These are phyloP conservation scores for Tranzscheliella williamsii DNA, from an alignment of 1,284 basidiomycete genomes.

Conservation along the genomic window DNA sequence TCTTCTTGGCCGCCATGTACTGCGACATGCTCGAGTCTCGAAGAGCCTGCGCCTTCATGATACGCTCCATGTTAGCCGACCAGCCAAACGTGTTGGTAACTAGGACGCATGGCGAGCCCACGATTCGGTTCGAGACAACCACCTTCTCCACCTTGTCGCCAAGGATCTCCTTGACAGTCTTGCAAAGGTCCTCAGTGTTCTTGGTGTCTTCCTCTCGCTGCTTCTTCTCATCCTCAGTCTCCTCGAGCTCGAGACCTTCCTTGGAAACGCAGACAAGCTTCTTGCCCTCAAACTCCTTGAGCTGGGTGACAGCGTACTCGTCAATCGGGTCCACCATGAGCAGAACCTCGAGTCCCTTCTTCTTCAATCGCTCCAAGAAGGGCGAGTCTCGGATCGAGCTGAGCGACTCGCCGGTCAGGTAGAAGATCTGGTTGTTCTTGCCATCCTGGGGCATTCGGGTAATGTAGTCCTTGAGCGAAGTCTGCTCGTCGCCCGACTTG, in stretches of 20 bases:
- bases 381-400: constrained; percentile 89
- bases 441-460: constrained; percentile 99
- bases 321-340: constrained; percentile 83
- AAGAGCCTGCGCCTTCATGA: constrained; percentile 99
- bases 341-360: constrained; percentile 98
- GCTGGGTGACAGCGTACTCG: constrained; percentile 73
- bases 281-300: constrained; percentile 99
- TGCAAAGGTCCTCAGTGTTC: constrained; percentile 86
- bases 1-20: constrained; percentile 95
- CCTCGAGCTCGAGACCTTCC: constrained; percentile 98
- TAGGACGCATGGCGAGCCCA: constrained; percentile 59
- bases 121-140: constrained; percentile 85
- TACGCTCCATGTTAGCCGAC: constrained; percentile 99
- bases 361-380: constrained; percentile 99
- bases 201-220: constrained; percentile 83
- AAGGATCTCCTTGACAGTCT: constrained; percentile 95
- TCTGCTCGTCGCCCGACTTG: constrained; percentile 88
- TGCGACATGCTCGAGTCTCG: constrained; percentile 98
- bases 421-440: constrained; percentile 93
- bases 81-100: constrained; percentile 99
- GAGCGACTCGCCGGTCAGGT: constrained; percentile 94
- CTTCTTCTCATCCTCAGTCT: constrained; percentile 97
- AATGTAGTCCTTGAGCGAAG: constrained; percentile 99
- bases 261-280: constrained; percentile 98
- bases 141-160: constrained; percentile 99